Conservation (phyloP, 805 yeast genomes). For the Ogataea nakhonphanomensis region DNA sequence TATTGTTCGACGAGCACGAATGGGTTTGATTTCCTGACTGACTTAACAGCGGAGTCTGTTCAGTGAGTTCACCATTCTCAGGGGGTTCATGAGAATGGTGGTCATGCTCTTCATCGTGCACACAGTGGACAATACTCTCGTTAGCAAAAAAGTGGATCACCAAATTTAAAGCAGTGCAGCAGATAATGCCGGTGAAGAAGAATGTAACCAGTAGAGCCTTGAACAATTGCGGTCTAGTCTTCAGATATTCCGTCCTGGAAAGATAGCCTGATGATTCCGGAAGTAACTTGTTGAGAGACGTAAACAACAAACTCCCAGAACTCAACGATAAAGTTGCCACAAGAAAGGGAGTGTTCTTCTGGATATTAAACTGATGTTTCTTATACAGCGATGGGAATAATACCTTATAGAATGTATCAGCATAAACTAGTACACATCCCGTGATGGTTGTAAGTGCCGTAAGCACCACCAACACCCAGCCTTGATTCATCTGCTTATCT, state of each 20-base stretch:
- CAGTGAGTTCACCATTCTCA: not conserved
- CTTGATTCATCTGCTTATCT: constrained; percentile 37
- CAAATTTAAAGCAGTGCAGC: constrained; percentile 59
- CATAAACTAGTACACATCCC: constrained; percentile 66
- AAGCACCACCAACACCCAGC: constrained; percentile 62
- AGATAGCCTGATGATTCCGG: constrained; percentile 62
- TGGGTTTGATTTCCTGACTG: not conserved
- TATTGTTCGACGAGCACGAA: not conserved
- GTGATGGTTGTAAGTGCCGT: constrained; percentile 67
- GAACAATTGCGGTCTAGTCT: constrained; percentile 27
- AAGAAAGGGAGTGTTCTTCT: constrained; percentile 60
- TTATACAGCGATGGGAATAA: constrained; percentile 41
- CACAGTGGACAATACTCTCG: constrained; percentile 83
- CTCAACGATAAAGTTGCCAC: constrained; percentile 73
- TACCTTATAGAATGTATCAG: constrained; percentile 50
- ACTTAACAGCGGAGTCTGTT: not conserved
- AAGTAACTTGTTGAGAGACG: constrained; percentile 72
- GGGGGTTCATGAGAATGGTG: constrained; percentile 8
- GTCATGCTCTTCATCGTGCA: constrained; percentile 43
- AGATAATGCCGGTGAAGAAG: constrained; percentile 49
- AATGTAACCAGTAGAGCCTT: constrained; percentile 42
- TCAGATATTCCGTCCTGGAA: constrained; percentile 25
- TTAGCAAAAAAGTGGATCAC: constrained; percentile 72
- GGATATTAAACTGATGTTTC: constrained; percentile 47
- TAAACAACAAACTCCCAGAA: constrained; percentile 78